Evolutionary conservation across 78 protist species (phyloP), one percentile per base, ranked within the genome.

Genomic region (Dictyostelium brefeldianum): DNA sequence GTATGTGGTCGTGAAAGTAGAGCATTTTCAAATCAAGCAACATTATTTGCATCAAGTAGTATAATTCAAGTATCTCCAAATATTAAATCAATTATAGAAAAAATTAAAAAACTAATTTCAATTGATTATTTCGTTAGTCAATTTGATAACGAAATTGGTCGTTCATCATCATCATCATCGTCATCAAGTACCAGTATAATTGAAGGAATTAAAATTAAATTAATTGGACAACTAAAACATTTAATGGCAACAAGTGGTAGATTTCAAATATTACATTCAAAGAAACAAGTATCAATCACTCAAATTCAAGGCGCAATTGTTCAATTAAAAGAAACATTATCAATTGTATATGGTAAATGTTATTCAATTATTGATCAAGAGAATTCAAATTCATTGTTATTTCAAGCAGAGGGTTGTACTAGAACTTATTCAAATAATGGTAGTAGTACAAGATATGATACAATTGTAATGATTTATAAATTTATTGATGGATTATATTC

Each of bases 11-110:
- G 95, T 50, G 95, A 91, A 29, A 71, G 83, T 47, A 31, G 95
- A 11, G 95, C 95, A 0, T 91, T 91, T 10, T 81, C 92, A 7
- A 91, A 91, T 36, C 95, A 91, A 31, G 95, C 95, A 0, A 75
- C 89, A 5, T 69, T 91, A 12, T 83, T 91, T 46, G 95, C 95
- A 0, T 50, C 78, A 31, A 41, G 78, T 22, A 53, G 22, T 12
- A 57, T 74, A 11, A 59, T 91, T 53, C 18, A 75, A n/a, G 47
- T 78, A 8, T n/a, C 67, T 14, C 31, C 57, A 20, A 48, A 57
- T 7, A 62, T 62, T 62, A 62, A 62, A 25, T n/a, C 70, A 5
- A 47, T 74, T 59, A 80, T 79, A 22, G 3, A 1, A 6, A 10
- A 18, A 12, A 75, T 73, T 17, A 41, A 46, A n/a, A 10, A 15